Evolutionary conservation across 2,329 filamentous ascomycete genomes (phyloP).

Genomic region (Pseudogymnoascus sp.): DNA sequence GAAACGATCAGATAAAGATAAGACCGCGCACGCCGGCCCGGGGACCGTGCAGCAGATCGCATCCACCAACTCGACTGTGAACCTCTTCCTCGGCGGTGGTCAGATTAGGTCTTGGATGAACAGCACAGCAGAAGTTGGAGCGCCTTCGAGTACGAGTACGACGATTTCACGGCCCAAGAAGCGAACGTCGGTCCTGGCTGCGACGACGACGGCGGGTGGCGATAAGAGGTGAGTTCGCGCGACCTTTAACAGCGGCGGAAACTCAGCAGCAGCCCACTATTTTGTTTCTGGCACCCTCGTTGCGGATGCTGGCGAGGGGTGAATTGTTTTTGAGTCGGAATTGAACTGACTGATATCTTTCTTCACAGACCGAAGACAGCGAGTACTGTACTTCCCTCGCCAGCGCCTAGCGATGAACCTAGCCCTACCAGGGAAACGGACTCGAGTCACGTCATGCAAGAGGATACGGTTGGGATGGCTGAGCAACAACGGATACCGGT

Average conservation of each 20-base stretch:
- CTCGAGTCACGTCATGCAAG: neutral
- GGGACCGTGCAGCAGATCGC: conserved; percentile 26
- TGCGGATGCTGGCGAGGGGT: neutral
- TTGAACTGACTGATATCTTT: neutral
- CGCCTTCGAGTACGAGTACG: conserved; percentile 28
- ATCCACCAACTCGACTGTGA: conserved; percentile 31
- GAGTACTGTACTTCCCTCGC: conserved; percentile 49
- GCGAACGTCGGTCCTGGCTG: neutral
- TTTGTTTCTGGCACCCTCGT: too few relatives aligned
- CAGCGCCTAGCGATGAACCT: conserved; percentile 56
- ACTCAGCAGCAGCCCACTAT: neutral
- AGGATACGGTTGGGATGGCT: neutral
- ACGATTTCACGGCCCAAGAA: conserved; percentile 25
- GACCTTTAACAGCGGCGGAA: neutral
- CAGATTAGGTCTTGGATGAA: conserved; percentile 31
- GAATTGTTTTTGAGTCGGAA: conserved; percentile 6
- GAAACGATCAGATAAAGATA: conserved; percentile 29
- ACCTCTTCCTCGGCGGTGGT: conserved; percentile 29
- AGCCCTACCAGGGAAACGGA: conserved; percentile 36
- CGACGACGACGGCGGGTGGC: neutral
- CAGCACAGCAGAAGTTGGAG: conserved; percentile 14
- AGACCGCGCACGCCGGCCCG: conserved; percentile 1
- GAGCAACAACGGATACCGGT: neutral
- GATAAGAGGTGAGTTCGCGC: neutral
- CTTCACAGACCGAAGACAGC: neutral